These are phyloP conservation scores for Lactarius akahatsu DNA, from an alignment of 768 basidiomycete genomes.

Conservation along the genomic window DNA sequence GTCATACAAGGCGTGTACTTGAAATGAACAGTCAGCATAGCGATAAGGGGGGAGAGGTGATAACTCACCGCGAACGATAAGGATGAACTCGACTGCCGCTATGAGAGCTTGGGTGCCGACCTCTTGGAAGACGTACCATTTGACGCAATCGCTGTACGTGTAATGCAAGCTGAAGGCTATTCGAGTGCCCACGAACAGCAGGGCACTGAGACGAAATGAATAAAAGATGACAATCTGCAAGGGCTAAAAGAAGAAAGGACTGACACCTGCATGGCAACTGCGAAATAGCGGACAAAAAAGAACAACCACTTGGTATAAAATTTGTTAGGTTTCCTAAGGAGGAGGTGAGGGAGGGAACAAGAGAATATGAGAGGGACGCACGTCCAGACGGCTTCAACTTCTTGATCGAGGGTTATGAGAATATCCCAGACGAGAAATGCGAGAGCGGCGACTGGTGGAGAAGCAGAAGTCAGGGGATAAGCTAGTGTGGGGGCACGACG, in stretches of 20 bases:
- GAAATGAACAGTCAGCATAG: neutral
- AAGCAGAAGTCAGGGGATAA: too few species aligned
- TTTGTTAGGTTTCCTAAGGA: constrained; percentile 30
- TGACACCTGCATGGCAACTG: constrained; percentile 26
- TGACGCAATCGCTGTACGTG: constrained; percentile 27
- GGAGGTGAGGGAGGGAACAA: neutral
- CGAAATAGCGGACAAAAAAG: constrained; percentile 28
- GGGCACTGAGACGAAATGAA: constrained; percentile 8
- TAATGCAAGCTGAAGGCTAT: constrained; percentile 26
- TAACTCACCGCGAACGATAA: constrained; percentile 33
- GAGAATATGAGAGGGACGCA: constrained; percentile 26
- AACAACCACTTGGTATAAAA: constrained; percentile 35
- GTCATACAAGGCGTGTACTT: constrained; percentile 29
- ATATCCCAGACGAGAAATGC: constrained; percentile 35
- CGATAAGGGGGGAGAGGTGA: neutral
- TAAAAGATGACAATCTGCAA: neutral
- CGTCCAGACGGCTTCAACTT: constrained; percentile 37
- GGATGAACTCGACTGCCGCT: constrained; percentile 31
- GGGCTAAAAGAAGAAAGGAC: neutral
- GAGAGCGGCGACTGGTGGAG: constrained; percentile 33
- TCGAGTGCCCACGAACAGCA: constrained; percentile 25
- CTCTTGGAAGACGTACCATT: constrained; percentile 25
- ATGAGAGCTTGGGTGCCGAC: constrained; percentile 26
- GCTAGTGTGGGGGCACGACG: neutral
- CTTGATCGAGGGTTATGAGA: constrained; percentile 32